These are phyloP conservation scores for Starmerella geochares DNA, from an alignment of 805 yeast genomes.

Conservation along the genomic window DNA sequence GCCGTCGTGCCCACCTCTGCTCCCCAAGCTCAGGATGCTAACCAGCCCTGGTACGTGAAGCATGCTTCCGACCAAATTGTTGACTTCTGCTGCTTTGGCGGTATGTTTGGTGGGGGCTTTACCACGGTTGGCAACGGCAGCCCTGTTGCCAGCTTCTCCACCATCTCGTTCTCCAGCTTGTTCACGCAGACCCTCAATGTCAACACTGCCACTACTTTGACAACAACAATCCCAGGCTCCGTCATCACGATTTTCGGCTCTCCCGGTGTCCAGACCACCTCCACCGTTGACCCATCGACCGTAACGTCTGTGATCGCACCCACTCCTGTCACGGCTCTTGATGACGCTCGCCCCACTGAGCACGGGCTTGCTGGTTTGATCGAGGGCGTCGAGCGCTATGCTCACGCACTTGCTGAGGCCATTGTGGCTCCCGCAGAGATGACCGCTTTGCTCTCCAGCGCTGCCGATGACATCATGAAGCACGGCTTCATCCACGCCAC, in stretches of 20 bases:
- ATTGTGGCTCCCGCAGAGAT: conserved; percentile 18
- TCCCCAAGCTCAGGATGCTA: background rate
- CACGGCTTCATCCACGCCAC: conserved; percentile 19
- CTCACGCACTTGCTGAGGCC: conserved; percentile 21
- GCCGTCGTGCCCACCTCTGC: background rate
- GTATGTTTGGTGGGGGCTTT: conserved; percentile 13
- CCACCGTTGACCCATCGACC: conserved; percentile 2
- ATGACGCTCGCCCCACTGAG: conserved; percentile 7
- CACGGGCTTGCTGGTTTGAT: conserved; percentile 4
- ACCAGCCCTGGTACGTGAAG: conserved; percentile 18
- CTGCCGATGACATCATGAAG: conserved; percentile 14
- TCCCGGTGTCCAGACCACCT: background rate
- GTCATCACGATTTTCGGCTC: conserved; percentile 16
- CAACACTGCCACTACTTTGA: conserved; percentile 16
- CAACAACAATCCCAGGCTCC: conserved; percentile 16
- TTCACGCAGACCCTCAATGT: conserved; percentile 6
- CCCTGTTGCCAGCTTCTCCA: background rate
- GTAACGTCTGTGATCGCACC: conserved; percentile 3
- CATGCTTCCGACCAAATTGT: conserved; percentile 18
- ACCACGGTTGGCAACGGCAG: conserved; percentile 2
- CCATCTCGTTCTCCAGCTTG: conserved; percentile 8
- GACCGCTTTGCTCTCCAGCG: conserved; percentile 14
- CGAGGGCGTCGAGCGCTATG: conserved; percentile 12
- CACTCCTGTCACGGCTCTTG: background rate
- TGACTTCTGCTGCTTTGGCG: conserved; percentile 15